Conservation (phyloP, 305 asterid genomes). For the Caryopteris hybrid region DNA sequence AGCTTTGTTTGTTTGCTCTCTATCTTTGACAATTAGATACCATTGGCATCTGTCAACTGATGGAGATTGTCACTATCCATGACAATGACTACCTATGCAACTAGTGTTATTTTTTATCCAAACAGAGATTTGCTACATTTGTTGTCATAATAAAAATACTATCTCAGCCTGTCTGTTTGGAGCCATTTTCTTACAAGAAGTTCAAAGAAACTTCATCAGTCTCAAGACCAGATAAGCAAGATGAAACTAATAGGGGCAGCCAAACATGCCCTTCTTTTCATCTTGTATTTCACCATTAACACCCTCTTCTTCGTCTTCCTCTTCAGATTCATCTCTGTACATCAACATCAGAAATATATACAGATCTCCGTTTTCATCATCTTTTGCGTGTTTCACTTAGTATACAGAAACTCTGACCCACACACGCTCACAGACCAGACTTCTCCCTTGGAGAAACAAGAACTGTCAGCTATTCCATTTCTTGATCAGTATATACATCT, state of each 20-base stretch:
- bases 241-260: not conserved
- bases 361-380: not conserved
- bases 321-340: not conserved
- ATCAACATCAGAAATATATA: not conserved
- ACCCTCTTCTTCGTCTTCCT: not conserved
- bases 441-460: not conserved
- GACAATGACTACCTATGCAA: no score
- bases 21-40: constrained; percentile 6
- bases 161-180: not conserved
- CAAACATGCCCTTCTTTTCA: not conserved
- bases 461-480: not conserved
- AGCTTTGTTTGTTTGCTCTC: no score
- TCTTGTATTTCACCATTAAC: constrained; percentile 8
- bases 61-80: not conserved
- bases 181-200: not conserved
- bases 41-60: not conserved
- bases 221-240: not conserved
- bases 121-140: not conserved
- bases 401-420: not conserved
- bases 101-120: no score
- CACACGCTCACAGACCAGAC: not conserved
- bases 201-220: not conserved
- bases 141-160: not conserved
- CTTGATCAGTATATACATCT: not conserved
- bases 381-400: not conserved